Evolutionary conservation across 805 yeast genomes (phyloP).

Genomic region (Wickerhamomyces xylosicus): DNA sequence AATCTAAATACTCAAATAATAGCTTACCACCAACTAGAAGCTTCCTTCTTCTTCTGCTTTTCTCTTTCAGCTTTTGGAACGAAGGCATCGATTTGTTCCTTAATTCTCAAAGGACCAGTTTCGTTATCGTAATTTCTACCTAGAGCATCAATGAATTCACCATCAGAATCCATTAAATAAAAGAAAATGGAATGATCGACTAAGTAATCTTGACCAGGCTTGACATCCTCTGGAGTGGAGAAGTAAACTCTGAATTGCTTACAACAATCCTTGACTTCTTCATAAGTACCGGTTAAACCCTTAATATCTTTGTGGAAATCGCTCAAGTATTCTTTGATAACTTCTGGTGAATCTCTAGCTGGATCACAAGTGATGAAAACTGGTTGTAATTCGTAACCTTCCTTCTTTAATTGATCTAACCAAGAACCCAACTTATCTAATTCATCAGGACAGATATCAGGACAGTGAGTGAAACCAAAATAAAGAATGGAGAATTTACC

Average conservation of each 20-base stretch:
- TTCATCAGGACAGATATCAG: conserved; percentile 98
- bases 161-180: conserved; percentile 97
- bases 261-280: conserved; percentile 74
- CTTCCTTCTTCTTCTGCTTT: conserved; percentile 35
- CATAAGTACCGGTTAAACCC: conserved; percentile 89
- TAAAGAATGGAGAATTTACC: conserved; percentile 82
- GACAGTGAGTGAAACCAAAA: conserved; percentile 96
- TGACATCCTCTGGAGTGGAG: conserved; percentile 91
- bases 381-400: conserved; percentile 63
- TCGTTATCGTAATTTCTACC: conserved; percentile 83
- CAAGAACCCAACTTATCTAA: conserved; percentile 77
- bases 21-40: not conserved
- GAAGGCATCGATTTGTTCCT: conserved; percentile 65
- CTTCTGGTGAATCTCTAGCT: conserved; percentile 83
- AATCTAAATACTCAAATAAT: no score
- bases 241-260: conserved; percentile 90
- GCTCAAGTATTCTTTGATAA: conserved; percentile 66
- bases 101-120: conserved; percentile 69
- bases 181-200: conserved; percentile 97
- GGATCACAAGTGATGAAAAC: conserved; percentile 96
- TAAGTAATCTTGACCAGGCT: conserved; percentile 91
- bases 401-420: conserved; percentile 47
- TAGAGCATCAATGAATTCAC: conserved; percentile 85
- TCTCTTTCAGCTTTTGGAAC: conserved; percentile 65
- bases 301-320: conserved; percentile 88